Evolutionary conservation across 2,329 filamentous ascomycete species (phyloP).

Genomic region (Trichoderma sp.): DNA sequence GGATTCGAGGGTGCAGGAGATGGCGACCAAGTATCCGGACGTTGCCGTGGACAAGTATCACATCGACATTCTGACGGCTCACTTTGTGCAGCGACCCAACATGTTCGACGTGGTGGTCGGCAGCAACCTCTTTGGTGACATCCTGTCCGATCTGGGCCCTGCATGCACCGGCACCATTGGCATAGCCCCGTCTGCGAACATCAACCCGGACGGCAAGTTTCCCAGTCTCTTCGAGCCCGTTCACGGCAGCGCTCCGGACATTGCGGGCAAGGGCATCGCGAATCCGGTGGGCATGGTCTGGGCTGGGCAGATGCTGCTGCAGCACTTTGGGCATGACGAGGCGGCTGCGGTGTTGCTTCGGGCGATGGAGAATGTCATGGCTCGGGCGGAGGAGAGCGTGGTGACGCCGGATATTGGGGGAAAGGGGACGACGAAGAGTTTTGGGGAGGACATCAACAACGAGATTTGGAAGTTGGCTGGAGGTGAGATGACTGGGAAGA

Average conservation of each 20-base stretch:
- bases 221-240: conserved; percentile 66
- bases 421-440: conserved; percentile 33
- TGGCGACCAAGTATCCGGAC: conserved; percentile 59
- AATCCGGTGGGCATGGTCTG: conserved; percentile 64
- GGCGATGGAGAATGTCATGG: conserved; percentile 66
- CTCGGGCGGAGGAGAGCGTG: conserved; percentile 41
- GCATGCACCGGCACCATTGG: conserved; percentile 72
- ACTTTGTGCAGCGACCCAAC: conserved; percentile 63
- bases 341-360: conserved; percentile 57
- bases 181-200: conserved; percentile 70
- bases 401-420: conserved; percentile 42
- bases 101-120: conserved; percentile 65
- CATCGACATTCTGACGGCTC: conserved; percentile 66
- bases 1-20: conserved; percentile 59
- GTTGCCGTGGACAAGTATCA: conserved; percentile 66
- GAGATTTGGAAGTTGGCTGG: conserved; percentile 29
- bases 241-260: conserved; percentile 73
- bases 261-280: conserved; percentile 71
- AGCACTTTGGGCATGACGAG: conserved; percentile 34
- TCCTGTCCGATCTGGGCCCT: conserved; percentile 71
- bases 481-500: not conserved
- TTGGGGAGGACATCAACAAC: conserved; percentile 33
- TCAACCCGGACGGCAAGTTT: conserved; percentile 48
- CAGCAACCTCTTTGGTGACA: conserved; percentile 66
- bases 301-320: conserved; percentile 58